These are phyloP conservation scores for Populus trichocarpa DNA, from an alignment of 441 rosid genomes.

Conservation along the genomic window DNA sequence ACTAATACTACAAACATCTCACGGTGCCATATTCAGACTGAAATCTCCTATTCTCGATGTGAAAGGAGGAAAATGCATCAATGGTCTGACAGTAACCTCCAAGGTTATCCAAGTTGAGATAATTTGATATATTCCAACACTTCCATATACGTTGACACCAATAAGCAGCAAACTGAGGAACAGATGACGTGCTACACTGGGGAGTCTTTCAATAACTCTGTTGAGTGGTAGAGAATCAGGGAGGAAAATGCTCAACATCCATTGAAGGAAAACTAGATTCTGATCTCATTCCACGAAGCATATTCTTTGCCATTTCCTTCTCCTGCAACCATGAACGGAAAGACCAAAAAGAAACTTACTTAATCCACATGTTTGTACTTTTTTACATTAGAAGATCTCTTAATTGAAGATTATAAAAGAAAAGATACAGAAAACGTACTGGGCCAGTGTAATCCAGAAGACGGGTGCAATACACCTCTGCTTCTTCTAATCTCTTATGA, in stretches of 20 bases:
- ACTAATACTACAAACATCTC: not conserved
- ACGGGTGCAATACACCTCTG: constrained; percentile 89
- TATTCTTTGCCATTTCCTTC: constrained; percentile 81
- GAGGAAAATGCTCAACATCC: constrained; percentile 76
- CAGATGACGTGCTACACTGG: not conserved
- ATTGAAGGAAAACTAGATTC: constrained; percentile 60
- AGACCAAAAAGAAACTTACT: constrained; percentile 1
- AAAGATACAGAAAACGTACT: constrained; percentile 35
- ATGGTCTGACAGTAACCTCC: constrained; percentile 4
- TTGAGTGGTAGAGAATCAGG: constrained; percentile 27
- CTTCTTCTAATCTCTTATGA: constrained; percentile 74
- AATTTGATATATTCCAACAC: not conserved
- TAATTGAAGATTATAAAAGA: not conserved
- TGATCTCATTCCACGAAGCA: constrained; percentile 68
- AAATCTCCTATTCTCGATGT: not conserved
- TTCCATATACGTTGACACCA: constrained; percentile 4
- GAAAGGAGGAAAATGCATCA: not conserved
- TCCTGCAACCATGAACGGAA: constrained; percentile 48
- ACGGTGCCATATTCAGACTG: not conserved
- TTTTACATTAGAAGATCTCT: not conserved
- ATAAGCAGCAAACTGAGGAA: constrained; percentile 3
- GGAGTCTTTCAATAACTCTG: not conserved
- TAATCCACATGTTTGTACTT: not conserved
- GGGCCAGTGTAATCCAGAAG: constrained; percentile 89
- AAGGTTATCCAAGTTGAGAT: not conserved